Conservation (phyloP, 177 flowering plant genomes). For the Telopea speciosissima region DNA sequence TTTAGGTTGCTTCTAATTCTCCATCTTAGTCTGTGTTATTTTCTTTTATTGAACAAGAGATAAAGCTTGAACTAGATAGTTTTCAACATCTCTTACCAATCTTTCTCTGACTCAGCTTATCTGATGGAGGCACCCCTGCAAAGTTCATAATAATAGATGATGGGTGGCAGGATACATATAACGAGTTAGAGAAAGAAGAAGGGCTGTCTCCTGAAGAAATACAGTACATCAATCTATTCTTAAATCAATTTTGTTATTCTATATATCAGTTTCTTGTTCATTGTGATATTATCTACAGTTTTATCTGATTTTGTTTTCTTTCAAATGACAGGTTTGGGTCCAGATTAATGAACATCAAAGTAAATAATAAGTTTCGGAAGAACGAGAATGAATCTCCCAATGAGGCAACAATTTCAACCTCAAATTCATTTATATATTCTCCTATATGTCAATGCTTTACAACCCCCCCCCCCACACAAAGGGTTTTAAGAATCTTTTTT, state of each 20-base stretch:
- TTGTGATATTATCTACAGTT: not conserved
- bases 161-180: constrained; percentile 66
- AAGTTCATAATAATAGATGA: constrained; percentile 63
- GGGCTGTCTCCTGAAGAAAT: constrained; percentile 50
- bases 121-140: constrained; percentile 60
- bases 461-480: too few relatives aligned
- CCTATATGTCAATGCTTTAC: too few relatives aligned
- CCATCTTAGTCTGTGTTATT: not conserved
- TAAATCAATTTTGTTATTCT: too few relatives aligned
- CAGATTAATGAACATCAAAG: constrained; percentile 46
- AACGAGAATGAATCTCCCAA: constrained; percentile 19
- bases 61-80: not conserved
- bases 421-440: too few relatives aligned
- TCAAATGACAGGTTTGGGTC: constrained; percentile 46
- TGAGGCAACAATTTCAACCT: constrained; percentile 26
- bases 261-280: constrained; percentile 1
- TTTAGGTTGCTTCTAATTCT: too few relatives aligned
- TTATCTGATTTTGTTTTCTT: not conserved
- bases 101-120: constrained; percentile 34
- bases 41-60: not conserved
- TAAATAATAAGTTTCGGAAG: constrained; percentile 41
- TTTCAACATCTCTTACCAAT: not conserved
- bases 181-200: constrained; percentile 60
- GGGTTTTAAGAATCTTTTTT: too few relatives aligned
- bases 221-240: constrained; percentile 34